Evolutionary conservation across 768 basidiomycete species (phyloP), one percentile per base, ranked within the genome.

Genomic region (Lentinula sp.): DNA sequence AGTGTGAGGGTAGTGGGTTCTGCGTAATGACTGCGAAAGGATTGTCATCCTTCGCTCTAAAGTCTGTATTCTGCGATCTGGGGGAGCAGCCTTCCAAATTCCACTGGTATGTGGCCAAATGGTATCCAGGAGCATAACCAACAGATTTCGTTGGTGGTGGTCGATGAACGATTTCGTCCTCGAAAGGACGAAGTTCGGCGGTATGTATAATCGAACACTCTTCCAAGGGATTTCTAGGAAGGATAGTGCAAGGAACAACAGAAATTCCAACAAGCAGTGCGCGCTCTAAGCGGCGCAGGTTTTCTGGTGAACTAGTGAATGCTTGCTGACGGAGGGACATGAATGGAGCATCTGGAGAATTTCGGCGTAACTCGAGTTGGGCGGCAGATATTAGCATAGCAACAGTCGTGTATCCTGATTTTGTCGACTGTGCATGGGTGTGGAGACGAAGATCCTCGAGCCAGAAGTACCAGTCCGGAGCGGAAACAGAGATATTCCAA

Each of bases 401-500:
- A 28, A 43, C 40, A 18, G 13, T 56, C 3, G 23, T 8, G 40
- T 28, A 56, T 23, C 18, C 23, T 8, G 37, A 10, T 7, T 18
- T 56, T 13, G 10, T 21, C 16, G 55, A 40, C 2, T 16, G 39
- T 15, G 23, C 18, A 40, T 43, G 21, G 16, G 50, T 50, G 15
- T 61, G 49, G 7, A 21, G 15, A 34, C 40, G 57, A 35, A 59
- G 37, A n/a, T 59, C 57, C 32, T 59, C 57, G 4, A 59, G 45
- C 57, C 57, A 59, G 40, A 51, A 59, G 57, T 21, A 37, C 50
- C 49, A 61, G 6, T 50, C 60, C 54, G 49, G 18, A 11, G 49
- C 43, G 21, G 60, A 61, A 16, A 61, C 54, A 7, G 42, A 40
- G 18, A 61, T 53, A 49, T 61, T 57, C 52, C 54, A 61, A 28